Conservation (phyloP, 2,329 filamentous ascomycete genomes). For the Cytospora leucostoma region DNA sequence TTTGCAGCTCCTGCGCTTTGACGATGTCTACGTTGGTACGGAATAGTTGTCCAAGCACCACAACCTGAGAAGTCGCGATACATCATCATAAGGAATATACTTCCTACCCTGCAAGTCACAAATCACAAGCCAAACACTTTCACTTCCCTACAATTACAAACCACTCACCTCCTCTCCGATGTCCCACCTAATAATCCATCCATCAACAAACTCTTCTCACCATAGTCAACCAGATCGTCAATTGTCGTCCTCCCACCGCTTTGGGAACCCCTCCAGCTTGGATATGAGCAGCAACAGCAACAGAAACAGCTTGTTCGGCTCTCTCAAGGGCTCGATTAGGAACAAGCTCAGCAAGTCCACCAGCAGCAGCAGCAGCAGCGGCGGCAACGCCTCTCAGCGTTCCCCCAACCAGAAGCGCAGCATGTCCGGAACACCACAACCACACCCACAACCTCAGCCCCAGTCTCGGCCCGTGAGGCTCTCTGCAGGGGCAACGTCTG, state of each 20-base stretch:
- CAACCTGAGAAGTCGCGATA: too few relatives aligned
- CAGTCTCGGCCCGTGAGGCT: slow-evolving; percentile 18
- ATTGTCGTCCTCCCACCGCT: background rate
- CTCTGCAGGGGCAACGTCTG: slow-evolving; percentile 18
- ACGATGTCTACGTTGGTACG: too few relatives aligned
- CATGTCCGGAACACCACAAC: slow-evolving; percentile 23
- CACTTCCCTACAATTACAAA: slow-evolving; percentile 1
- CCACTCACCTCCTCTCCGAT: slow-evolving; percentile 4
- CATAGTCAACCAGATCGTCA: background rate
- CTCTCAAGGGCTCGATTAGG: slow-evolving; percentile 38
- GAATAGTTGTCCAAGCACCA: too few relatives aligned
- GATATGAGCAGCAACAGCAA: slow-evolving; percentile 18
- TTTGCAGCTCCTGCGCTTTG: background rate
- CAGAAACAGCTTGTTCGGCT: slow-evolving; percentile 31
- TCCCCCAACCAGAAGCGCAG: slow-evolving; percentile 19
- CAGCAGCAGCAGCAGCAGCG: background rate
- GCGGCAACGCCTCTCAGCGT: slow-evolving; percentile 11
- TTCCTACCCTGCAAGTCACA: too few relatives aligned
- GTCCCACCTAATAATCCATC: slow-evolving; percentile 22
- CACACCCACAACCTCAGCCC: slow-evolving; percentile 29
- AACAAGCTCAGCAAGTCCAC: slow-evolving; percentile 38
- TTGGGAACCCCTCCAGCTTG: slow-evolving; percentile 6
- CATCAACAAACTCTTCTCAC: slow-evolving; percentile 19
- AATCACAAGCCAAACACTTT: background rate
- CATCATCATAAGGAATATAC: too few relatives aligned